These are phyloP conservation scores for Paraphysoderma sedebokerense DNA, from an alignment of 371 early-diverging fungal genomes.

Conservation along the genomic window DNA sequence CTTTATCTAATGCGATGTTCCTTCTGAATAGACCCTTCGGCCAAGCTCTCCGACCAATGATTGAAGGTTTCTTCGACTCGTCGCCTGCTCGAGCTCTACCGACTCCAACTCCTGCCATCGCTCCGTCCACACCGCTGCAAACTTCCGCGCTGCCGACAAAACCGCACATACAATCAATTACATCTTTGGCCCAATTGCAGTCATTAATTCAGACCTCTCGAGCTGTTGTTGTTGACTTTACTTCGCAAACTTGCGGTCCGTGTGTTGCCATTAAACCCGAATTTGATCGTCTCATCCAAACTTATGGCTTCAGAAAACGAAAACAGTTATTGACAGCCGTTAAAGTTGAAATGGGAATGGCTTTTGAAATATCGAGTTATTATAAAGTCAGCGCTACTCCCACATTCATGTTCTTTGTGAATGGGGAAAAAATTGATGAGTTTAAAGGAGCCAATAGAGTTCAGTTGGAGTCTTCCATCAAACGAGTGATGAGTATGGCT, in stretches of 20 bases:
- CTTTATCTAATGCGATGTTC: background rate
- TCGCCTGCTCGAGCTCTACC: too few relatives aligned
- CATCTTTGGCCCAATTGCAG: too few relatives aligned
- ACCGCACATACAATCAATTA: too few relatives aligned
- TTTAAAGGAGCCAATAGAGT: slow-evolving; percentile 46
- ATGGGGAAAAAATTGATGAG: slow-evolving; percentile 35
- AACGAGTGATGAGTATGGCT: slow-evolving; percentile 39
- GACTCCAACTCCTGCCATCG: too few relatives aligned
- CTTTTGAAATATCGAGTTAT: slow-evolving; percentile 26
- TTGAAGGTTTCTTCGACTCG: slow-evolving; percentile 60
- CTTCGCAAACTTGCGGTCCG: slow-evolving; percentile 49
- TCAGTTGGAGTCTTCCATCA: slow-evolving; percentile 39
- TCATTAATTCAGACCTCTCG: slow-evolving; percentile 25
- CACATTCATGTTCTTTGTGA: slow-evolving; percentile 42
- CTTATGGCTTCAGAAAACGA: slow-evolving; percentile 16
- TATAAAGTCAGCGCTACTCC: slow-evolving; percentile 46
- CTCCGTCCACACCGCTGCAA: too few relatives aligned
- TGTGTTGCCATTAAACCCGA: slow-evolving; percentile 52
- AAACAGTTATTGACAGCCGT: slow-evolving; percentile 37
- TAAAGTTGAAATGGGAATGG: slow-evolving; percentile 37
- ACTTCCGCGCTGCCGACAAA: too few relatives aligned
- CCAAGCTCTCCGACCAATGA: slow-evolving; percentile 52
- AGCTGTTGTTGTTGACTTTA: slow-evolving; percentile 53
- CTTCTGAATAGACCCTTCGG: slow-evolving; percentile 45
- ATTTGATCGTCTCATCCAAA: slow-evolving; percentile 34